Conservation (phyloP, 2,329 filamentous ascomycete species). For the Ophiosphaerella narmari region DNA sequence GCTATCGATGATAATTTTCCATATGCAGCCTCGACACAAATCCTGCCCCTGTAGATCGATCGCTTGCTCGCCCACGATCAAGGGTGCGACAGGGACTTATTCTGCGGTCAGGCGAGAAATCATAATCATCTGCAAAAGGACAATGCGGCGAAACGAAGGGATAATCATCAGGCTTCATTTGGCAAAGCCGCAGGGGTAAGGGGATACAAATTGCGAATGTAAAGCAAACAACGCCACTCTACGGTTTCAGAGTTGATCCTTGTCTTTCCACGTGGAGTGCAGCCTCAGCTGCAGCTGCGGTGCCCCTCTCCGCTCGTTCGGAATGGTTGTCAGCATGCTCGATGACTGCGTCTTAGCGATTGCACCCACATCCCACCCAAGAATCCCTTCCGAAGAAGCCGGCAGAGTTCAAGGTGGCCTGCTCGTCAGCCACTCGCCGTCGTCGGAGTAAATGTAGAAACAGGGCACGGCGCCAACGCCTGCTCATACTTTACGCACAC, state of each 20-base stretch:
- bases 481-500: slow-evolving; percentile 19
- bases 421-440: slow-evolving; percentile 18
- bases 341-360: slow-evolving; percentile 12
- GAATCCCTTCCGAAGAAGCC: slow-evolving; percentile 23
- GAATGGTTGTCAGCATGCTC: slow-evolving; percentile 18
- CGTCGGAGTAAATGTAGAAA: slow-evolving; percentile 19
- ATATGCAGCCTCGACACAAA: slow-evolving; percentile 23
- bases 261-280: slow-evolving; percentile 37
- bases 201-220: slow-evolving; percentile 33
- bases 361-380: slow-evolving; percentile 12
- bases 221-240: slow-evolving; percentile 27
- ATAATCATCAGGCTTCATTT: slow-evolving; percentile 11
- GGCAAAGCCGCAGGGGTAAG: slow-evolving; percentile 21
- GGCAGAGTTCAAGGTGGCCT: slow-evolving; percentile 12
- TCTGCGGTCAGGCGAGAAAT: slow-evolving; percentile 3
- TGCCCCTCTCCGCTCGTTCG: slow-evolving; percentile 15
- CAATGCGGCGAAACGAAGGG: slow-evolving; percentile 1
- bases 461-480: slow-evolving; percentile 17
- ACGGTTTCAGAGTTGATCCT: slow-evolving; percentile 25
- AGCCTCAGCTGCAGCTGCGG: slow-evolving; percentile 25
- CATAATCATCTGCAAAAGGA: slow-evolving; percentile 1
- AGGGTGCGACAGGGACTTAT: slow-evolving; percentile 10
- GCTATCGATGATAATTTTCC: slow-evolving; percentile 4
- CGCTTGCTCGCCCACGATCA: slow-evolving; percentile 8
- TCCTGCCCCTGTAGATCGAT: slow-evolving; percentile 27